Percentiles rank a stretch among this genome's conserved stretches.
Evolutionary conservation across 2,329 filamentous ascomycete genomes (phyloP).

Genomic region (Aspergillus proliferans): DNA sequence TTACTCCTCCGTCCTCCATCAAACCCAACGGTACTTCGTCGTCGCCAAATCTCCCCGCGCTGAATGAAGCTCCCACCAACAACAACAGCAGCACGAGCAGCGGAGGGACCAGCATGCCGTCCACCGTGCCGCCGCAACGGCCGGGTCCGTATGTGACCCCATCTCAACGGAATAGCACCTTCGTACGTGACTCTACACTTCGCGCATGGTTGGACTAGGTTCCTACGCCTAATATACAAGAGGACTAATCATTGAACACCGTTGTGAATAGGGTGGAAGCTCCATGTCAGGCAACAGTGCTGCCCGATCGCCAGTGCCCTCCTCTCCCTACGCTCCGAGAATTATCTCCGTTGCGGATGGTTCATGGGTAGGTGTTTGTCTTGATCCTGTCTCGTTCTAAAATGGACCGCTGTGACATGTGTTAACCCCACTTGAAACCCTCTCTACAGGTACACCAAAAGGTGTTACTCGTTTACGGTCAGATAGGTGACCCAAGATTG

Average conservation of each 20-base stretch:
- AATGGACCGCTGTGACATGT: not conserved
- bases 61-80: conserved; percentile 47
- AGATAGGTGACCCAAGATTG: conserved; percentile 66
- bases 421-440: conserved; percentile 5
- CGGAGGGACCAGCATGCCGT: conserved; percentile 16
- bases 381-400: not conserved
- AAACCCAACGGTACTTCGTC: conserved; percentile 58
- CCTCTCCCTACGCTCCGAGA: conserved; percentile 74
- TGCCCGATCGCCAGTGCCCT: conserved; percentile 51
- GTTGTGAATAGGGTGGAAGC: conserved; percentile 27
- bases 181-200: conserved; percentile 26
- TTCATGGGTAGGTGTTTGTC: conserved; percentile 66
- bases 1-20: conserved; percentile 68
- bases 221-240: not conserved
- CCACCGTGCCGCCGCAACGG: conserved; percentile 42
- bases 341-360: conserved; percentile 74
- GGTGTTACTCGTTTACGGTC: conserved; percentile 72
- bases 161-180: conserved; percentile 38
- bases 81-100: conserved; percentile 39
- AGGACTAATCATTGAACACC: not conserved
- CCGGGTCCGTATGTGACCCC: conserved; percentile 37
- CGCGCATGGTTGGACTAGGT: not conserved
- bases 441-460: conserved; percentile 78
- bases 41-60: conserved; percentile 53
- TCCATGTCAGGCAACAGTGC: conserved; percentile 27